Conservation (phyloP, 345 rosid genomes). For the Viola odorata region DNA sequence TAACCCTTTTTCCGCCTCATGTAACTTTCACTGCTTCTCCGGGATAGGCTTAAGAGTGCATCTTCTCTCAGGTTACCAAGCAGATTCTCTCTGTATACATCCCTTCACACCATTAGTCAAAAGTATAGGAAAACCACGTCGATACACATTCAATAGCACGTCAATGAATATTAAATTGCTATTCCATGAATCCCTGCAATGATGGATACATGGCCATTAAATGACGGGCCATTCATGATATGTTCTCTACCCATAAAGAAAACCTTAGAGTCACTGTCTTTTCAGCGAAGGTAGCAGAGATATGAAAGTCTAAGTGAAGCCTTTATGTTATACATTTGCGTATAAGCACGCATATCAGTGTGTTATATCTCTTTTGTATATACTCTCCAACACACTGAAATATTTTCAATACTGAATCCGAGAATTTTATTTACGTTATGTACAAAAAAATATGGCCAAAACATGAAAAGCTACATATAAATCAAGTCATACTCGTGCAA, state of each 20-base stretch:
- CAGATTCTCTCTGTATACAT: conserved; percentile 29
- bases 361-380: no score
- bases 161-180: neutral
- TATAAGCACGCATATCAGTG: no score
- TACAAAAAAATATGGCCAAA: neutral
- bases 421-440: no score
- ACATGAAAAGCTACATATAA: neutral
- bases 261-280: no score
- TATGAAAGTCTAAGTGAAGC: no score
- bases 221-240: no score
- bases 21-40: conserved; percentile 40
- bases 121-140: conserved; percentile 21
- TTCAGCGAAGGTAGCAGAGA: no score
- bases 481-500: neutral
- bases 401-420: no score
- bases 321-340: no score
- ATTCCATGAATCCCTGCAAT: neutral
- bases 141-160: conserved; percentile 7
- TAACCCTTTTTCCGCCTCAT: conserved; percentile 46
- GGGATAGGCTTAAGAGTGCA: conserved; percentile 36
- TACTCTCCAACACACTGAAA: no score
- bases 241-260: no score
- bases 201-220: no score
- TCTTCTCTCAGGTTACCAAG: conserved; percentile 39
- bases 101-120: conserved; percentile 36